Evolutionary conservation across 108 stramenopile species (phyloP).

Genomic region (Cyclotella atomus): DNA sequence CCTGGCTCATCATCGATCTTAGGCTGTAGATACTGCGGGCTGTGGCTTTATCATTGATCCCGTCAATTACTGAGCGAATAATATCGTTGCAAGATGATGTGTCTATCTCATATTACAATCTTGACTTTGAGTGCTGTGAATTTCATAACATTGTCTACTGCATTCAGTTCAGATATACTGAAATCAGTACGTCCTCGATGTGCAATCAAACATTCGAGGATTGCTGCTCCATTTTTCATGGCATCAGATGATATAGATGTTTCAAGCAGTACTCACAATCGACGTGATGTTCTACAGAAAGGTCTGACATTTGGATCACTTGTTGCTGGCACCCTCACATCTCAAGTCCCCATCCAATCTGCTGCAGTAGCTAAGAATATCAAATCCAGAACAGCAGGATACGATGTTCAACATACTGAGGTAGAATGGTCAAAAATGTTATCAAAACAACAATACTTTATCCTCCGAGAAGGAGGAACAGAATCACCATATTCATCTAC

Average conservation of each 20-base stretch:
- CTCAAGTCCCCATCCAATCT: constrained; percentile 1
- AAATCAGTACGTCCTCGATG: no score
- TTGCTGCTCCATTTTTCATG: neutral
- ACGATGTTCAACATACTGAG: constrained; percentile 64
- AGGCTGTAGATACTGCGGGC: no score
- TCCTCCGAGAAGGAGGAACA: constrained; percentile 80
- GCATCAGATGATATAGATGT: neutral
- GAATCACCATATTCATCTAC: constrained; percentile 74
- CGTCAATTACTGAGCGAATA: no score
- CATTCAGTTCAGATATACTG: no score
- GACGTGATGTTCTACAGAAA: constrained; percentile 12
- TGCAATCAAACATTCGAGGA: neutral
- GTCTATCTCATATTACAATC: no score
- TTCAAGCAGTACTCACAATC: neutral
- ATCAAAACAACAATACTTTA: constrained; percentile 63
- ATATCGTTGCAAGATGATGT: no score
- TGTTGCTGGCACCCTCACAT: constrained; percentile 13
- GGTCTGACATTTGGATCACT: constrained; percentile 13
- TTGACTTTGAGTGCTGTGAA: no score
- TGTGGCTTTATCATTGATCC: no score
- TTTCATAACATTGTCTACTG: no score
- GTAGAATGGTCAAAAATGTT: constrained; percentile 67
- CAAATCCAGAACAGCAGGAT: constrained; percentile 61
- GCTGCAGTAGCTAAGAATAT: constrained; percentile 11
- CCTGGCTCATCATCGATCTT: no score